phyloP scores from a whole-genome alignment of 2,329 filamentous ascomycete species.

The Corinectria fuckeliana region DNA sequence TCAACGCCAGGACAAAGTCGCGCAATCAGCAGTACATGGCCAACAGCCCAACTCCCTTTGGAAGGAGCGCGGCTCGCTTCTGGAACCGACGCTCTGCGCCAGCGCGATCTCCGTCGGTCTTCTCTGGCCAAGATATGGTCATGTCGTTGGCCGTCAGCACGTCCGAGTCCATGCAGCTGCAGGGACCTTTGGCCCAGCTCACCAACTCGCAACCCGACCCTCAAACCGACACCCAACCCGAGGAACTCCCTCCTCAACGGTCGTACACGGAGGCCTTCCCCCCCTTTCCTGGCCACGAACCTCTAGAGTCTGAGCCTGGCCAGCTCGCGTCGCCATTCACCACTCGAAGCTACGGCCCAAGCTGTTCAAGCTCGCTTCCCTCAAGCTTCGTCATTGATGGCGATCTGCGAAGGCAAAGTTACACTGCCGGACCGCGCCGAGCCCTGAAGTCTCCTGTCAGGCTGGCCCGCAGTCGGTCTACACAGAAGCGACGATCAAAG shows the following conservation, averaged over 20 bases:
- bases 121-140: constrained; percentile 67
- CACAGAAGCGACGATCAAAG: constrained; percentile 61
- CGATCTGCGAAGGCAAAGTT: constrained; percentile 50
- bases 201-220: constrained; percentile 49
- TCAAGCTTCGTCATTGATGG: constrained; percentile 44
- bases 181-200: constrained; percentile 66
- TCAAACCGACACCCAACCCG: constrained; percentile 26
- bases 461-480: constrained; percentile 57
- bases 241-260: constrained; percentile 32
- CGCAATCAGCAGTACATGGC: constrained; percentile 56
- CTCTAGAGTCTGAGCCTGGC: constrained; percentile 37
- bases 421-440: constrained; percentile 57
- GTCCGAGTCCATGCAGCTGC: constrained; percentile 68
- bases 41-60: constrained; percentile 63
- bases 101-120: constrained; percentile 54
- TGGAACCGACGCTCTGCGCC: constrained; percentile 58
- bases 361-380: constrained; percentile 58
- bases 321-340: constrained; percentile 63
- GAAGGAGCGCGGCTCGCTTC: constrained; percentile 55
- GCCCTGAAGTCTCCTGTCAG: constrained; percentile 61
- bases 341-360: constrained; percentile 67
- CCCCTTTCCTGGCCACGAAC: constrained; percentile 22
- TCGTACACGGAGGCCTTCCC: constrained; percentile 11
- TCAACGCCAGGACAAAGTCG: constrained; percentile 54
- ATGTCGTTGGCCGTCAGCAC: constrained; percentile 69